phyloP scores from a whole-genome alignment of 352 stramenopile genomes.

The Globisporangium sylvaticum region DNA sequence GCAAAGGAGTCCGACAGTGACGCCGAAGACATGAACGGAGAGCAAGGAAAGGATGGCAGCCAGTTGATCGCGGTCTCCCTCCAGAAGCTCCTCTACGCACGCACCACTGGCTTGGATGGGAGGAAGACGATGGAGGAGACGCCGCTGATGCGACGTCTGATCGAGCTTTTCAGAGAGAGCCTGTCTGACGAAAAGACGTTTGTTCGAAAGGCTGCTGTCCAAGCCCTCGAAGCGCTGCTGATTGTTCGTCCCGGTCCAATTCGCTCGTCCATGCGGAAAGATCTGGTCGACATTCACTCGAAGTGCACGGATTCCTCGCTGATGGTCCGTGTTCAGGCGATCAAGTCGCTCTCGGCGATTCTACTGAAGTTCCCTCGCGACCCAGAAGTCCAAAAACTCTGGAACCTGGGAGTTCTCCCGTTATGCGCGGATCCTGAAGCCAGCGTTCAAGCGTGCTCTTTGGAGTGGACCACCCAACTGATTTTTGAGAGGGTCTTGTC shows the following conservation, averaged over 20 bases:
- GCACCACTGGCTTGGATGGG: conserved; percentile 24
- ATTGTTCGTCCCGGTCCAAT: conserved; percentile 44
- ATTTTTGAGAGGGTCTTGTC: conserved; percentile 64
- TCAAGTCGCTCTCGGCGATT: conserved; percentile 77
- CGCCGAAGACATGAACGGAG: conserved; percentile 20
- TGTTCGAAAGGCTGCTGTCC: conserved; percentile 72
- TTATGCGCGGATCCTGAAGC: conserved; percentile 77
- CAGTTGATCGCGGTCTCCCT: conserved; percentile 46
- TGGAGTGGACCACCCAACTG: conserved; percentile 53
- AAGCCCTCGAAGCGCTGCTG: conserved; percentile 72
- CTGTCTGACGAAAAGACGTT: conserved; percentile 82
- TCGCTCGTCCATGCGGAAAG: conserved; percentile 47
- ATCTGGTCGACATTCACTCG: conserved; percentile 76
- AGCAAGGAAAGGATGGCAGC: conserved; percentile 10
- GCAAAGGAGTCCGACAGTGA: conserved; percentile 10
- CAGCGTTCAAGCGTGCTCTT: conserved; percentile 59
- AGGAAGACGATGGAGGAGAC: conserved; percentile 44
- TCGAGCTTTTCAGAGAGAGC: conserved; percentile 71
- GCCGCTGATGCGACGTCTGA: conserved; percentile 55
- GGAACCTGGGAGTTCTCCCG: conserved; percentile 81
- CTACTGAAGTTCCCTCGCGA: conserved; percentile 69
- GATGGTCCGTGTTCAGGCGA: conserved; percentile 73
- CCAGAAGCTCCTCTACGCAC: conserved; percentile 45
- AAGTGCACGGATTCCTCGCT: conserved; percentile 74
- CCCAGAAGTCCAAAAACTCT: conserved; percentile 71